phyloP scores from a whole-genome alignment of 2,329 filamentous ascomycete genomes.

The Sporothrix pseudoabietina region DNA sequence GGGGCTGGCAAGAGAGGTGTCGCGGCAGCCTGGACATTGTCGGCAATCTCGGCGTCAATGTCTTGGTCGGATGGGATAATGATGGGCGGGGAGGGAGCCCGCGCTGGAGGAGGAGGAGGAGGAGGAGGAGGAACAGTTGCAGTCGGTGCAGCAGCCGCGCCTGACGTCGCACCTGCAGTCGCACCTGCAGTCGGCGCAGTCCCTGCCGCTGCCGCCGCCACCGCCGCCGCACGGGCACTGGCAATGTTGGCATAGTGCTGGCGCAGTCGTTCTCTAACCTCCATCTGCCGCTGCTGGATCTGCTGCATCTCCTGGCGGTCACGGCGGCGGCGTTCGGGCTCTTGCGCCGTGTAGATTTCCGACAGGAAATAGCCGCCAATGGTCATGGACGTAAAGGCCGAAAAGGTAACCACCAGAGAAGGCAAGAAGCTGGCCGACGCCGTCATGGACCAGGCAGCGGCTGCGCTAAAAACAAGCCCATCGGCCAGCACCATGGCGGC shows the following conservation, averaged over 20 bases:
- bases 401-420: slow-evolving; percentile 56
- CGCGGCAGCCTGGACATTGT: slow-evolving; percentile 41
- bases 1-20: slow-evolving; percentile 33
- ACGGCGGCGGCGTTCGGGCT: slow-evolving; percentile 56
- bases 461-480: slow-evolving; percentile 59
- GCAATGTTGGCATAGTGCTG: slow-evolving; percentile 38
- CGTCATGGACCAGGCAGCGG: slow-evolving; percentile 58
- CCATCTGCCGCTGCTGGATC: slow-evolving; percentile 38
- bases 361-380: slow-evolving; percentile 61
- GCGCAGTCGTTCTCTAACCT: slow-evolving; percentile 20
- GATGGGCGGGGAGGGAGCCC: slow-evolving; percentile 45
- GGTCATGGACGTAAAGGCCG: slow-evolving; percentile 58
- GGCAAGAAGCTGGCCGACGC: slow-evolving; percentile 60
- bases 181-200: not conserved
- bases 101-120: not conserved
- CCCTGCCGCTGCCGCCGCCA: not conserved
- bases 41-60: slow-evolving; percentile 61
- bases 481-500: slow-evolving; percentile 65
- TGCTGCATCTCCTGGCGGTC: slow-evolving; percentile 41
- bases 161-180: not conserved
- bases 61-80: slow-evolving; percentile 67
- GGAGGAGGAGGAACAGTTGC: not conserved
- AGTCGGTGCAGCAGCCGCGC: too few relatives aligned
- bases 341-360: slow-evolving; percentile 64
- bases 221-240: not conserved